Base-by-base conservation (phyloP, 768 basidiomycete species). In the Megacollybia marginata region DNA sequence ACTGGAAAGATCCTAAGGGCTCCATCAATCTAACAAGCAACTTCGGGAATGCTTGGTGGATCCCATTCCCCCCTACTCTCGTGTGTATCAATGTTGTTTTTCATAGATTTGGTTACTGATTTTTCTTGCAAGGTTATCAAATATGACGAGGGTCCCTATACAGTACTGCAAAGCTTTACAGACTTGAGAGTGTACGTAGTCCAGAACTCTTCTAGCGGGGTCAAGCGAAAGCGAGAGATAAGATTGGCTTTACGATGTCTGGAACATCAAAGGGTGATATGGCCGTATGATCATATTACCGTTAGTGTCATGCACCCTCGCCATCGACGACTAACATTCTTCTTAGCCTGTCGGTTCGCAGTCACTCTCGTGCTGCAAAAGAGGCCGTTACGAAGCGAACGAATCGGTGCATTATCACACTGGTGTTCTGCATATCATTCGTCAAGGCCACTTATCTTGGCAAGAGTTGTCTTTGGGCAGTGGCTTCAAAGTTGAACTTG, bases 21-120 rank as follows among this genome's bases (percentile, higher is more conserved):
- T 50, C 54, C 4, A 45, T 58, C 4, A 55, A 57, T 4, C 62
- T 67, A 0, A 70, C 75, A 48, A 69, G 67, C 3, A 74, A 70
- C 40, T 91, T 88, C 59, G 88, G 88, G 9, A 84, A 86, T 53
- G 79, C 85, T 9, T 88, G 85, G 82, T 82, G 83, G 76, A 74
- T 88, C 28, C 85, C 87, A 3, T 90, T 91, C 57, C 88, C 88
- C 0, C 84, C 86, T 1, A 79, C 82, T 0, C 65, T 86, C 48
- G 83, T 82, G 55, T 48, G 72, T 70, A 1, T 2, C 16, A 18
- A n/a, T 51, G 31, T 34, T 50, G 46, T 15, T 35, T 48, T 34
- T 18, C 15, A 7, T 10, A 4, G 18, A 33, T 8, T 36, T 42
- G 19, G 45, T 51, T 49, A 52, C 50, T 42, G 11, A 7, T 34